Evolutionary conservation across 1,284 basidiomycete species (phyloP), one percentile per base, ranked within the genome.

Genomic region (Trametes sp.): DNA sequence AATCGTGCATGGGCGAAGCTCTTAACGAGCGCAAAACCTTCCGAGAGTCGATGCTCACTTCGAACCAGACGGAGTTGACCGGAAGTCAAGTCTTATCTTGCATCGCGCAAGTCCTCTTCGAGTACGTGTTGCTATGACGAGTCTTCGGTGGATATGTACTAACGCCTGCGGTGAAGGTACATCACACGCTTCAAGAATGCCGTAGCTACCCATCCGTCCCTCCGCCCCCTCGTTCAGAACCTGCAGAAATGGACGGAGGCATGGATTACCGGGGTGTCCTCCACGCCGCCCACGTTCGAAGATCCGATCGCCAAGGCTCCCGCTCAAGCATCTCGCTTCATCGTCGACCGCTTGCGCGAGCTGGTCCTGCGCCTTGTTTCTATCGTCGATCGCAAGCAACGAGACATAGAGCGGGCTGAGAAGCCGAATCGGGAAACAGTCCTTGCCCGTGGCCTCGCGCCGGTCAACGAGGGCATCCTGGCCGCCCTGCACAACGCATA

Each of bases 131-230:
- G 31, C 31, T 4, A 38, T 16, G 4, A 0, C 16, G 29, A 11
- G 21, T 36, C n/a, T 11, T 11, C 31, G 31, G 6, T 45, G 2
- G 7, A 14, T 38, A 5, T 5, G 13, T 4, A 57, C 26, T n/a
- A 31, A 45, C 7, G 14, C 0, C 28, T 8, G 21, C 33, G 5
- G 21, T 2, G 23, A 48, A 90, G 88, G 66, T 87, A 82, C 55
- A 69, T 89, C 21, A 80, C 81, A 0, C 85, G 87, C 1, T 89
- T 88, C 76, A 88, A 88, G 70, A 81, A 84, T 29, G 82, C 81
- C 0, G 72, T 82, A 1, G 76, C 77, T 0, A 78, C 72, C n/a
- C 78, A 87, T 58, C 83, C 85, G 0, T 68, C 75, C n/a, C 68
- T 89, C 1, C 70, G 69, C 1, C 55, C 67, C 0, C 72, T 87